Evolutionary conservation across 2,329 filamentous ascomycete species (phyloP).

Genomic region (Penicillium sp.): DNA sequence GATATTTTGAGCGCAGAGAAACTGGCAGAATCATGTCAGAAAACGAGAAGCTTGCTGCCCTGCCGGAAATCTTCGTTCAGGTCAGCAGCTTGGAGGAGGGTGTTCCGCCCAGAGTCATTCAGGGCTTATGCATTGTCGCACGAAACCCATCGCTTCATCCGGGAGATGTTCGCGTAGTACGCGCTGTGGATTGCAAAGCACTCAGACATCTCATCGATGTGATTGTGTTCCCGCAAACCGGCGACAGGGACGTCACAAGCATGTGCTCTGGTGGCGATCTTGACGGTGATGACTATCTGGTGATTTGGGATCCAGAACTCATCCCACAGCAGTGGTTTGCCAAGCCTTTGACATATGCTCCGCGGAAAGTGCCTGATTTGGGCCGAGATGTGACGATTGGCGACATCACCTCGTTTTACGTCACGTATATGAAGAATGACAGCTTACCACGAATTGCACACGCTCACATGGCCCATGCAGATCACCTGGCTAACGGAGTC

Average conservation of each 20-base stretch:
- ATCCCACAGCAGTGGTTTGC: conserved; percentile 65
- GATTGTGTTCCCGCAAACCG: conserved; percentile 77
- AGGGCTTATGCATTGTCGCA: conserved; percentile 74
- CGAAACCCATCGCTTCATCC: conserved; percentile 92
- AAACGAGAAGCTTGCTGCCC: conserved; percentile 44
- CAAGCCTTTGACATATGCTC: conserved; percentile 69
- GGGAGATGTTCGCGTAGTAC: conserved; percentile 82
- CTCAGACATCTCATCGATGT: conserved; percentile 75
- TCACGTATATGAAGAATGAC: conserved; percentile 89
- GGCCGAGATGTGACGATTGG: conserved; percentile 60
- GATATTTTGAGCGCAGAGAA: conserved; percentile 55
- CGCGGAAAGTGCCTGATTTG: conserved; percentile 52
- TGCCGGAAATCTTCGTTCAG: conserved; percentile 88
- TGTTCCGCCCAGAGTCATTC: conserved; percentile 58
- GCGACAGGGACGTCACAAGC: conserved; percentile 76
- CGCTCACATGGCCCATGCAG: conserved; percentile 73
- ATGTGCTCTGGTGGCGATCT: conserved; percentile 97
- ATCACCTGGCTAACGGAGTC: conserved; percentile 57
- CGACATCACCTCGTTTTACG: conserved; percentile 79
- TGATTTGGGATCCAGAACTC: conserved; percentile 79
- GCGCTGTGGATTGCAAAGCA: conserved; percentile 68
- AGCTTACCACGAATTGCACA: conserved; percentile 71
- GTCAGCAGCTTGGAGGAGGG: conserved; percentile 55
- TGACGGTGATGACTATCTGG: conserved; percentile 91
- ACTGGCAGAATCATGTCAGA: conserved; percentile 23